These are phyloP conservation scores for Xerocomus brunneocitrinus DNA, from an alignment of 768 basidiomycete species.

Conservation along the genomic window DNA sequence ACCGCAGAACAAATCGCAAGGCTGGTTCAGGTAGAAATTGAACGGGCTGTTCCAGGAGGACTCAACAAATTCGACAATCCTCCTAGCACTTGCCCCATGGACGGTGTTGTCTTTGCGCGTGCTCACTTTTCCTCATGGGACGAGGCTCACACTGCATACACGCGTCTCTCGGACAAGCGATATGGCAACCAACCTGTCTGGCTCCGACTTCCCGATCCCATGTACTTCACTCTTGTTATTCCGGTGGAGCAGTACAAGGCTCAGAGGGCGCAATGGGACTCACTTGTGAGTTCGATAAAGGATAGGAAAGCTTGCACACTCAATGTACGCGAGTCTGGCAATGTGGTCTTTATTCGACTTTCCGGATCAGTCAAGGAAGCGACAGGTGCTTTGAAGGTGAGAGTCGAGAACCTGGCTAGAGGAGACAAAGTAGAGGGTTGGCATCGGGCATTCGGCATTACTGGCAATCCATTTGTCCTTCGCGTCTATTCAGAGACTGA, in stretches of 20 bases:
- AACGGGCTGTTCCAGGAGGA: slow-evolving; percentile 12
- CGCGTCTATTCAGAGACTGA: slow-evolving; percentile 34
- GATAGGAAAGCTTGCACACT: slow-evolving; percentile 36
- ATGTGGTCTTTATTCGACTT: slow-evolving; percentile 39
- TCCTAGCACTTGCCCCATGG: slow-evolving; percentile 15
- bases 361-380: slow-evolving; percentile 49
- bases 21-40: slow-evolving; percentile 25
- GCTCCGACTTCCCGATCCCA: slow-evolving; percentile 44
- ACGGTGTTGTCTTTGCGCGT: slow-evolving; percentile 34
- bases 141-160: slow-evolving; percentile 39
- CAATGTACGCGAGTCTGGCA: slow-evolving; percentile 22
- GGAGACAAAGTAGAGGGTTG: slow-evolving; percentile 49
- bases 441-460: slow-evolving; percentile 41
- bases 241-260: slow-evolving; percentile 46
- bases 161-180: slow-evolving; percentile 31
- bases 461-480: slow-evolving; percentile 31
- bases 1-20: slow-evolving; percentile 17
- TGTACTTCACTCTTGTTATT: slow-evolving; percentile 48
- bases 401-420: slow-evolving; percentile 49
- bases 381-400: slow-evolving; percentile 54
- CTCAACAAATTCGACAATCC: slow-evolving; percentile 26
- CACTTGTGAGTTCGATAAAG: slow-evolving; percentile 34
- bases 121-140: slow-evolving; percentile 49
- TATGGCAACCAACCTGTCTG: slow-evolving; percentile 35
- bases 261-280: slow-evolving; percentile 47